Evolutionary conservation across 495 filamentous ascomycete species (phyloP), one percentile per base, ranked within the genome.

Genomic region (Articulospora tetracladia): DNA sequence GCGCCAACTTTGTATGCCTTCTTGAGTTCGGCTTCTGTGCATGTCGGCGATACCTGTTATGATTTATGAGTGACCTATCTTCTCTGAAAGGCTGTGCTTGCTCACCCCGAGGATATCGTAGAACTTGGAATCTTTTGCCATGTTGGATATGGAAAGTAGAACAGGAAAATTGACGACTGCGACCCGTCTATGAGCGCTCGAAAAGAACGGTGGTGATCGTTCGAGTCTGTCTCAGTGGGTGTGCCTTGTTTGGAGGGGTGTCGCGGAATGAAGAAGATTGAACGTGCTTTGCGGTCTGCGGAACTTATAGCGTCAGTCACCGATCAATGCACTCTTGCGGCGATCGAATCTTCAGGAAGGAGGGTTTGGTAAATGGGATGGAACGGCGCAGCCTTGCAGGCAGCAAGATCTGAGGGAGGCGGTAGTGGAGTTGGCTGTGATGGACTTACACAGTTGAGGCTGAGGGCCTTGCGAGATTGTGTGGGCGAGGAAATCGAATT

Each of bases 1-100:
- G 92, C 92, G 68, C 88, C 87, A 68, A 89, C 90, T 77, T 90
- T 92, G 79, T 96, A 97, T 49, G 93, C 92, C 67, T 89, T 87
- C 78, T 90, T 95, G 59, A 97, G 74, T 73, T 96, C 86, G 64
- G 84, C 77, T 54, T 96, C 92, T 47, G 83, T 83, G 58, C 86
- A 87, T 59, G 77, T 82, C 53, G 89, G 82, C 61, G 83, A 41
- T 57, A 96, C 90, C 91, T 95, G 49, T 8, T 66, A 23, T 49
- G n/a, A 34, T 60, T 68, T 56, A 44, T 44, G 11, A 77, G 69
- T 24, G 17, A 46, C 12, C 22, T 30, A 32, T 56, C 20, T 53
- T 17, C 10, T 1, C 12, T 20, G 53, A 53, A 51, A 26, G 25
- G 30, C 12, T 24, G 8, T 27, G 48, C 23, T 22, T 51, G 64